Base-by-base conservation (phyloP, 352 stramenopile genomes). In the Pythium volutum region DNA sequence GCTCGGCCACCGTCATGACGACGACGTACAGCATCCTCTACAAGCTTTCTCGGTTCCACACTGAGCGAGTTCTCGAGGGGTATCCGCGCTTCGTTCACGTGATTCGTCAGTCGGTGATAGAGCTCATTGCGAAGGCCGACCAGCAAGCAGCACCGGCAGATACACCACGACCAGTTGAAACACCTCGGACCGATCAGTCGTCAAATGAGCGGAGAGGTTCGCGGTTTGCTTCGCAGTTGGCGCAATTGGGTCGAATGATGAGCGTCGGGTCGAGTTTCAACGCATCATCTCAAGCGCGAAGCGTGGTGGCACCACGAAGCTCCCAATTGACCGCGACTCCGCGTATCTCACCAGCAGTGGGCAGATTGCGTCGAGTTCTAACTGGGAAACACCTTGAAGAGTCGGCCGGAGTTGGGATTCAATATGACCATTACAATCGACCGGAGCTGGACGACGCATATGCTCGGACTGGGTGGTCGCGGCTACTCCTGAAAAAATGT, bases 21-120 rank as follows among this genome's bases (percentile, higher is more conserved):
- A 78, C 68, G 0, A 92, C 83, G 1, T 92, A 88, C 51, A 79
- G 71, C 8, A 80, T 87, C 22, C 69, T 92, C 0, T 92, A 89
- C 68, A 78, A 78, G 55, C 67, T 92, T 3, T 81, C 79, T 25
- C 72, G 84, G 0, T 88, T 87, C 33, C 77, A 91, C 58, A 87
- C 74, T 0, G 76, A 89, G 20, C 71, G 72, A 5, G 74, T 91
- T 1, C 67, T 89, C 0, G 74, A 86, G 29, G 77, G 77, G 0
- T 89, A 89, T 34, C 79, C 81, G 0, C 52, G 45, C 2, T 85
- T 77, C 25, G 73, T 74, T 0, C 46, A 29, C 3, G 53, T 71
- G 33, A 87, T 88, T 31, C 42, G 57, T 3, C 49, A 54, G 23
- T 66, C 73, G 5, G 71, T 82, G 6, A 38, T 69, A 2, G 29